Evolutionary conservation across 768 basidiomycete genomes (phyloP), one percentile per base, ranked within the genome.

Genomic region (Amanita subjunquillea): DNA sequence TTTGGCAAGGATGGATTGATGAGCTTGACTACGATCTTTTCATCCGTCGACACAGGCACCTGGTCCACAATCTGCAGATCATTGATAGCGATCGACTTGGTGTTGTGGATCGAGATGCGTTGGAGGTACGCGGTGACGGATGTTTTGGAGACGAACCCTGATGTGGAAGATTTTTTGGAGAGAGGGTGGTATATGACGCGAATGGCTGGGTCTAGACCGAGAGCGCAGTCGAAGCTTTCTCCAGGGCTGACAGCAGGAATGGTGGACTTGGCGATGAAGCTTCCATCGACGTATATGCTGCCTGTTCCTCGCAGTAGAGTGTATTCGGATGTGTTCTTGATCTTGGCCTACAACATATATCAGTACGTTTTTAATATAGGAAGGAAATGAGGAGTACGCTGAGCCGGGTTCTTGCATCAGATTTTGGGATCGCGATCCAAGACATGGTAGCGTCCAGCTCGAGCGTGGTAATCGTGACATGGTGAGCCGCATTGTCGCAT

Each of bases 221-320:
- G 65, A 2, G 70, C 61, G 32, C 67, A 72, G 25, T 68, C 64
- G 53, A 75, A 75, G 40, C 56, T 66, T 54, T 72, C 73, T 36
- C 66, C 60, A 0, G 73, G 70, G 32, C 67, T 67, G 8, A 70
- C 70, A 0, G 55, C 48, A 2, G 68, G 65, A 6, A 75, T 53
- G n/a, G 48, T 46, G 1, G 69, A 67, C 7, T 63, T 59, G 17
- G 71, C 66, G 6, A 69, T 71, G 58, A 72, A 73, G 53, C 67
- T 70, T 6, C 72, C 71, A 50, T 74, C 69, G 2, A 74, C 68
- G 51, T 70, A 72, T 27, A 73, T 62, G 47, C 64, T 72, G 0
- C 68, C 69, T 1, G 50, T 56, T 0, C 73, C 73, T 2, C 52
- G 55, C 12, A 73, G 57, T 6, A 74, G 58, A 1, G 69, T 65